A percentile compares a stretch with the other conserved stretches of the same genome.
These are phyloP conservation scores for Turnera subulata DNA, from an alignment of 345 rosid genomes.

Conservation along the genomic window DNA sequence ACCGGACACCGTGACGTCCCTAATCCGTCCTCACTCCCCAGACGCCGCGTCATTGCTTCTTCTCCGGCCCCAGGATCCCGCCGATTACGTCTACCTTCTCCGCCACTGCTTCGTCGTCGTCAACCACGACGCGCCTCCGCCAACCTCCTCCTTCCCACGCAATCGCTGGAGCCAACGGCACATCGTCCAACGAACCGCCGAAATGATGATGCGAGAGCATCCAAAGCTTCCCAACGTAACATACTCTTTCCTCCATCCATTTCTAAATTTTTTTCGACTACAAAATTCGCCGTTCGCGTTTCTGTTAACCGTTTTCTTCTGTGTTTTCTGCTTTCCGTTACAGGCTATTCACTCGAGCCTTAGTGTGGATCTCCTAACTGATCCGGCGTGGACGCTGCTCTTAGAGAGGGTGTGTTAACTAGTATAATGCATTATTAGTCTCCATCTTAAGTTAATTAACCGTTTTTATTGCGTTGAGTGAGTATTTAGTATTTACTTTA, in stretches of 20 bases:
- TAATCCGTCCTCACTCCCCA: conserved; percentile 21
- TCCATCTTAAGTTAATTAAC: background rate
- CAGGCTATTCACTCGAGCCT: conserved; percentile 51
- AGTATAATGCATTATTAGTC: background rate
- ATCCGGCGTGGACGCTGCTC: conserved; percentile 65
- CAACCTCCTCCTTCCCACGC: conserved; percentile 24
- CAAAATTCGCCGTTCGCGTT: background rate
- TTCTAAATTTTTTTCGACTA: too few relatives aligned
- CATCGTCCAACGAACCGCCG: conserved; percentile 53
- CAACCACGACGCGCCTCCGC: conserved; percentile 37
- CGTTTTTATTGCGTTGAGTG: background rate
- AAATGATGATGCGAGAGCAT: conserved; percentile 28
- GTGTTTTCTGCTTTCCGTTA: background rate
- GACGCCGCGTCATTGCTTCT: conserved; percentile 38
- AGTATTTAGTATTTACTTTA: background rate
- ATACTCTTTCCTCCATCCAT: conserved; percentile 33
- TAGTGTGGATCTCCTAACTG: conserved; percentile 46
- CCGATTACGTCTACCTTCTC: conserved; percentile 50
- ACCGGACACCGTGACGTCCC: conserved; percentile 33
- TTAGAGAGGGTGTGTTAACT: conserved; percentile 50
- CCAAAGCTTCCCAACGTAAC: conserved; percentile 41
- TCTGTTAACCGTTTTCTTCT: background rate
- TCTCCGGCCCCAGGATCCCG: conserved; percentile 48
- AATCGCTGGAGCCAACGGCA: conserved; percentile 53
- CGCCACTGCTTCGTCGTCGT: conserved; percentile 47